Evolutionary conservation across 495 filamentous ascomycete species (phyloP).

Genomic region (Filosporella fistucella): DNA sequence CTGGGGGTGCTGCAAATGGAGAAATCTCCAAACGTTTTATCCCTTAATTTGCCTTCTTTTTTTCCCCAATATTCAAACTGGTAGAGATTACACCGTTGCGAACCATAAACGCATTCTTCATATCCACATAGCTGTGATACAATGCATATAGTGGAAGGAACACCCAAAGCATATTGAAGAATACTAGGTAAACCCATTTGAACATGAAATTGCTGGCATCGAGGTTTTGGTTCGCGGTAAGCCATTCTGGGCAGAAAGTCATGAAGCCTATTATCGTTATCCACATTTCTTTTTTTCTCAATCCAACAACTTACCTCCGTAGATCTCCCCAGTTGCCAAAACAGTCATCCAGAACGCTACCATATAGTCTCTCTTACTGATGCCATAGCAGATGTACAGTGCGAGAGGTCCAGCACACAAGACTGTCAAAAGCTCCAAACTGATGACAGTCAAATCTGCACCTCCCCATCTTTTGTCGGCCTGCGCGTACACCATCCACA

Average conservation of each 20-base stretch:
- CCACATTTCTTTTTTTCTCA: too few species aligned
- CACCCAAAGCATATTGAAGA: constrained; percentile 93
- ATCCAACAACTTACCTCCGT: constrained; percentile 69
- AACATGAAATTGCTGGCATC: constrained; percentile 83
- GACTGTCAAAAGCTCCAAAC: constrained; percentile 83
- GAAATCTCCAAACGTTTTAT: neutral
- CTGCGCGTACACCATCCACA: constrained; percentile 93
- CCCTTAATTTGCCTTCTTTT: constrained; percentile 15
- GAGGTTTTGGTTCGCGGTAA: constrained; percentile 70
- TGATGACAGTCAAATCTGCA: constrained; percentile 73
- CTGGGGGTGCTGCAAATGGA: too few species aligned
- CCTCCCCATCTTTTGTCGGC: constrained; percentile 81
- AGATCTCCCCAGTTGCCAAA: constrained; percentile 89
- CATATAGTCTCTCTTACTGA: constrained; percentile 53
- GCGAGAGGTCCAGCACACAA: constrained; percentile 71
- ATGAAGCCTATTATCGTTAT: constrained; percentile 67
- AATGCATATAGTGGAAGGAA: constrained; percentile 73
- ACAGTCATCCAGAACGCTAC: constrained; percentile 67
- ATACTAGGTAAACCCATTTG: constrained; percentile 80
- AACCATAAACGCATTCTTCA: constrained; percentile 49
- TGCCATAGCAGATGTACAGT: constrained; percentile 54
- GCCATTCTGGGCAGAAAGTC: constrained; percentile 95
- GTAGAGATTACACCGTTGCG: constrained; percentile 21
- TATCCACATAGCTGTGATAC: constrained; percentile 58
- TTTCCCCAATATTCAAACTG: constrained; percentile 21